Percentiles rank a stretch among this genome's conserved stretches.
phyloP scores from a whole-genome alignment of 192 early-diverging fungal species.

The Phlyctochytrium bullatum region DNA sequence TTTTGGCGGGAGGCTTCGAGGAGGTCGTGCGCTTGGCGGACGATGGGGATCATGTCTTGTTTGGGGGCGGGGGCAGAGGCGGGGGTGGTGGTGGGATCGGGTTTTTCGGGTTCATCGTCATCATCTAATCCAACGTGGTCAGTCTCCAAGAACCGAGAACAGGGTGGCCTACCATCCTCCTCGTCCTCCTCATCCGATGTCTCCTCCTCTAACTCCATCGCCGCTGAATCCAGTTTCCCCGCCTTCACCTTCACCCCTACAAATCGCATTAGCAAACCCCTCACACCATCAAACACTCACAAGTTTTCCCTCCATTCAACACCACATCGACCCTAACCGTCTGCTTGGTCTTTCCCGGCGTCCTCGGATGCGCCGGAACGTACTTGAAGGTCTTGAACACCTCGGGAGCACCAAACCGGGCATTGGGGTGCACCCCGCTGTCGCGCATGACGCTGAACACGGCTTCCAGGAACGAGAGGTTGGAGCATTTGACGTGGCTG shows the following conservation, averaged over 20 bases:
- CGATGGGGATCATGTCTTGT: conserved; percentile 17
- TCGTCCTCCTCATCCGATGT: not conserved
- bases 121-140: no score
- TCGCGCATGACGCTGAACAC: conserved; percentile 12
- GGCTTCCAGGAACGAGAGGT: conserved; percentile 36
- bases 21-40: conserved; percentile 33
- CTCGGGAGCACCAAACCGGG: conserved; percentile 2
- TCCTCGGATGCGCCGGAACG: no score
- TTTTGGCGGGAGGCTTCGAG: conserved; percentile 36
- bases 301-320: conserved; percentile 23
- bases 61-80: not conserved
- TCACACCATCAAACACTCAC: no score
- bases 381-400: conserved; percentile 15
- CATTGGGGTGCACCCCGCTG: not conserved
- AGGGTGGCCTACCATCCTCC: no score
- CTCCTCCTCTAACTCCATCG: conserved; percentile 29
- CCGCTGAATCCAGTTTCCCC: conserved; percentile 20
- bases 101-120: no score
- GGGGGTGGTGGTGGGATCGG: no score
- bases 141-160: no score
- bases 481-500: conserved; percentile 33
- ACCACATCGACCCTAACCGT: conserved; percentile 39
- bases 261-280: no score
- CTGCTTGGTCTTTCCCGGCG: not conserved
- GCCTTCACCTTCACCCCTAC: conserved; percentile 55